phyloP scores from a whole-genome alignment of 2,329 filamentous ascomycete species.

The Penicillium verrucosum region DNA sequence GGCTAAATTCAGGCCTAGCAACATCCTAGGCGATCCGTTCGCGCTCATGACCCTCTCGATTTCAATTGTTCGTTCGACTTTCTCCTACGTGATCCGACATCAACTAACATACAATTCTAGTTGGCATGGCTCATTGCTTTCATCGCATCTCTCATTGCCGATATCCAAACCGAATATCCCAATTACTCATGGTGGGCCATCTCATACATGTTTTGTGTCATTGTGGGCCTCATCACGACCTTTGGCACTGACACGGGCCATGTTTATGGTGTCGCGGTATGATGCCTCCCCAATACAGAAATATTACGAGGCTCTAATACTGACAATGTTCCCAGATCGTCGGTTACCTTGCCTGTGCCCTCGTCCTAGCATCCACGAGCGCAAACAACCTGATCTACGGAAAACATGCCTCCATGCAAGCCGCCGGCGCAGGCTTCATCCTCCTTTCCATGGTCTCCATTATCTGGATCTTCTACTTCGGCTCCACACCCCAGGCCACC shows the following conservation, averaged over 20 bases:
- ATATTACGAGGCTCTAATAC: conserved; percentile 6
- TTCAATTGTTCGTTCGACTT: conserved; percentile 65
- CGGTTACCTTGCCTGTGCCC: conserved; percentile 76
- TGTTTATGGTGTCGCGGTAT: conserved; percentile 83
- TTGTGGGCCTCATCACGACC: conserved; percentile 74
- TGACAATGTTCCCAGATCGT: conserved; percentile 58
- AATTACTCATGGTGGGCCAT: conserved; percentile 91
- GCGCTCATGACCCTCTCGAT: conserved; percentile 93
- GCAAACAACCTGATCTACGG: conserved; percentile 85
- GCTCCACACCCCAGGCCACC: conserved; percentile 80
- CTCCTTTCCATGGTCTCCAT: conserved; percentile 89
- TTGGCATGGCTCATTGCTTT: conserved; percentile 94
- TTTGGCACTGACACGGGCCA: conserved; percentile 80
- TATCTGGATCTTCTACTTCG: conserved; percentile 99
- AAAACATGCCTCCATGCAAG: conserved; percentile 67
- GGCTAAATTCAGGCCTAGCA: conserved; percentile 69
- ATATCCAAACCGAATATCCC: conserved; percentile 59
- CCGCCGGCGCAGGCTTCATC: conserved; percentile 88
- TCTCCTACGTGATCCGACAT: conserved; percentile 15
- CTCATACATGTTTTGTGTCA: conserved; percentile 80
- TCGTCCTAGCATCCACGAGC: conserved; percentile 80
- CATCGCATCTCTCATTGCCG: conserved; percentile 75
- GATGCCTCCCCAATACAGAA: conserved; percentile 23
- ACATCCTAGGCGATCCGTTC: conserved; percentile 94
- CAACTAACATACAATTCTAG: conserved; percentile 47